These are phyloP conservation scores for Pseudonitzschia multistriata DNA, from an alignment of 108 stramenopile species.

Conservation along the genomic window DNA sequence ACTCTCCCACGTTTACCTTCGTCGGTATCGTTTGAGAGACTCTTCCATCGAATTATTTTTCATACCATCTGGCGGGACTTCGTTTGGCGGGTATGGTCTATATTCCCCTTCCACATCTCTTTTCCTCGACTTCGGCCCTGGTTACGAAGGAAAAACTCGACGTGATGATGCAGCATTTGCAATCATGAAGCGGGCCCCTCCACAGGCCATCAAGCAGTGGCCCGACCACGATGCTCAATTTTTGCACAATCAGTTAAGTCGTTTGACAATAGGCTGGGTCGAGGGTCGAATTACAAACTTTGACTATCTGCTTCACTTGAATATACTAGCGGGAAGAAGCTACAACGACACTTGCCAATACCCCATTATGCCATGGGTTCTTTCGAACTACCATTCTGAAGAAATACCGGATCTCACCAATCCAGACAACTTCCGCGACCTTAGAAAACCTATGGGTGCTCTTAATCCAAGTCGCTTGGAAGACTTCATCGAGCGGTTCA, in stretches of 20 bases:
- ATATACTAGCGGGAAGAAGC: slow-evolving; percentile 93
- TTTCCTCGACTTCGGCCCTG: slow-evolving; percentile 91
- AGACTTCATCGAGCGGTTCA: slow-evolving; percentile 91
- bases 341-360: slow-evolving; percentile 98
- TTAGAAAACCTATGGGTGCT: slow-evolving; percentile 88
- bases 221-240: slow-evolving; percentile 81
- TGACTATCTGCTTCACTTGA: slow-evolving; percentile 94
- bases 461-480: slow-evolving; percentile 87
- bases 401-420: slow-evolving; percentile 90
- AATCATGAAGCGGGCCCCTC: slow-evolving; percentile 82
- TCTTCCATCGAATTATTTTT: slow-evolving; percentile 95
- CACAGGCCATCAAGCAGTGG: slow-evolving; percentile 89
- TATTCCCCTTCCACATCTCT: slow-evolving; percentile 76
- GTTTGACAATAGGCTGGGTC: slow-evolving; percentile 85
- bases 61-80: slow-evolving; percentile 82
- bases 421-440: slow-evolving; percentile 82
- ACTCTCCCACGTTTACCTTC: slow-evolving; percentile 85
- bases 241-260: slow-evolving; percentile 79
- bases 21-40: slow-evolving; percentile 92
- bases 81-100: slow-evolving; percentile 72
- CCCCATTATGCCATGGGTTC: slow-evolving; percentile 98
- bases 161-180: slow-evolving; percentile 85
- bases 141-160: slow-evolving; percentile 71
- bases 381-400: slow-evolving; percentile 87
- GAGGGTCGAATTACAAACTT: slow-evolving; percentile 94